A percentile compares a stretch with the other conserved stretches of the same genome.
phyloP scores from a whole-genome alignment of 768 basidiomycete genomes.

The Ramaria sp. region DNA sequence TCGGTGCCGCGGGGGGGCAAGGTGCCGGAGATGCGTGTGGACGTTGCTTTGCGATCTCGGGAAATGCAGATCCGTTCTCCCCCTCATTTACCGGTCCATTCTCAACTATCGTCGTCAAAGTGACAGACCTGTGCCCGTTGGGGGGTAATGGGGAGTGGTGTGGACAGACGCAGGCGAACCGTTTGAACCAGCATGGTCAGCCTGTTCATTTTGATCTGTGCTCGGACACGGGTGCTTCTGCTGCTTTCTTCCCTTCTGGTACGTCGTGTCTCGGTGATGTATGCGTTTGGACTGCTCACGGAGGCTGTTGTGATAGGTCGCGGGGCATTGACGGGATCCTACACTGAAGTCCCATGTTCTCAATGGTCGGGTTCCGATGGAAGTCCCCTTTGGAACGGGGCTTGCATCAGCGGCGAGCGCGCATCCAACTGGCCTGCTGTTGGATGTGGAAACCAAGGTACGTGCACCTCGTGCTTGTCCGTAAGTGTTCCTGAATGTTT shows the following conservation, averaged over 20 bases:
- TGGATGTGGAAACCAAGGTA: constrained; percentile 47
- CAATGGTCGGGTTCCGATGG: constrained; percentile 49
- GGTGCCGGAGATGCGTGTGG: constrained; percentile 53
- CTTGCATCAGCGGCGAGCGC: constrained; percentile 40
- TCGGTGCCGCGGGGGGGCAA: constrained; percentile 36
- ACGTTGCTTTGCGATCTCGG: constrained; percentile 47
- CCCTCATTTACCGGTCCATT: constrained; percentile 41
- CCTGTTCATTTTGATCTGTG: constrained; percentile 57
- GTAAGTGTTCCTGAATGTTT: neutral
- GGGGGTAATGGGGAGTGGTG: constrained; percentile 44
- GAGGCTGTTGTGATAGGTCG: constrained; percentile 21
- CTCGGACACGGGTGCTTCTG: constrained; percentile 41
- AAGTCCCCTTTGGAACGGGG: constrained; percentile 32
- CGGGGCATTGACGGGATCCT: constrained; percentile 42
- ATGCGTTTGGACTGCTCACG: neutral
- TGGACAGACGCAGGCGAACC: constrained; percentile 34
- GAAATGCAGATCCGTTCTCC: constrained; percentile 39
- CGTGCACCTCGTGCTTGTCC: neutral
- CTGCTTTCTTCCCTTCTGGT: constrained; percentile 44
- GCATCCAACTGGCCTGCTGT: constrained; percentile 40
- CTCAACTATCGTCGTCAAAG: constrained; percentile 43
- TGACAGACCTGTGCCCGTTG: constrained; percentile 34
- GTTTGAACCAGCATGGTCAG: constrained; percentile 31
- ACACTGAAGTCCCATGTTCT: constrained; percentile 44
- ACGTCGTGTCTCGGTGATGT: neutral